Evolutionary conservation across 805 yeast genomes (phyloP).

Genomic region (Lipomyces yamadae): DNA sequence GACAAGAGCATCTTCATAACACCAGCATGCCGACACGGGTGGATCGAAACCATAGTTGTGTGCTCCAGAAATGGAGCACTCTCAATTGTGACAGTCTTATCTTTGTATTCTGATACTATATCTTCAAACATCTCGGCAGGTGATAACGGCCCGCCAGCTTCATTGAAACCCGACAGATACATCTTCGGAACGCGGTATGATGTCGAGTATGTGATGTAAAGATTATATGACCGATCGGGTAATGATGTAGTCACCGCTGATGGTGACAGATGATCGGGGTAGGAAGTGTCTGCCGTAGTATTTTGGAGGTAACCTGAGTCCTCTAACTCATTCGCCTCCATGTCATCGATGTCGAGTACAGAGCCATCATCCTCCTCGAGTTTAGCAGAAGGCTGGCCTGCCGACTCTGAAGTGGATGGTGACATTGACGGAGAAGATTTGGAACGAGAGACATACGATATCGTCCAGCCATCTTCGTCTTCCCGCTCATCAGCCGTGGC

Average conservation of each 20-base stretch:
- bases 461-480: constrained; percentile 46
- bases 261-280: constrained; percentile 36
- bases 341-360: constrained; percentile 33
- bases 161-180: constrained; percentile 84
- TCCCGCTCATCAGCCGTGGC: constrained; percentile 41
- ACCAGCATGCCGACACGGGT: constrained; percentile 93
- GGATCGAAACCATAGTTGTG: constrained; percentile 82
- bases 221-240: constrained; percentile 70
- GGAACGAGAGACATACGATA: constrained; percentile 22
- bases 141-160: constrained; percentile 80
- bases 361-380: constrained; percentile 27
- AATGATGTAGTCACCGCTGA: constrained; percentile 32
- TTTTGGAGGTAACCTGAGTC: constrained; percentile 31
- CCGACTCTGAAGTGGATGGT: constrained; percentile 29
- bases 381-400: neutral
- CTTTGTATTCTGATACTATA: constrained; percentile 86
- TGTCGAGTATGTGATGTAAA: constrained; percentile 90
- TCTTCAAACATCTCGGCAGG: constrained; percentile 96
- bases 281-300: constrained; percentile 12
- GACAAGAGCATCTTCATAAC: constrained; percentile 90
- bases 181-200: constrained; percentile 95
- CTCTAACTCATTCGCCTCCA: constrained; percentile 33
- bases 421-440: neutral
- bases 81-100: constrained; percentile 96
- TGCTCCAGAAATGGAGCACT: constrained; percentile 76